Conservation (phyloP, 768 basidiomycete species). For the Pholiota microspora region DNA sequence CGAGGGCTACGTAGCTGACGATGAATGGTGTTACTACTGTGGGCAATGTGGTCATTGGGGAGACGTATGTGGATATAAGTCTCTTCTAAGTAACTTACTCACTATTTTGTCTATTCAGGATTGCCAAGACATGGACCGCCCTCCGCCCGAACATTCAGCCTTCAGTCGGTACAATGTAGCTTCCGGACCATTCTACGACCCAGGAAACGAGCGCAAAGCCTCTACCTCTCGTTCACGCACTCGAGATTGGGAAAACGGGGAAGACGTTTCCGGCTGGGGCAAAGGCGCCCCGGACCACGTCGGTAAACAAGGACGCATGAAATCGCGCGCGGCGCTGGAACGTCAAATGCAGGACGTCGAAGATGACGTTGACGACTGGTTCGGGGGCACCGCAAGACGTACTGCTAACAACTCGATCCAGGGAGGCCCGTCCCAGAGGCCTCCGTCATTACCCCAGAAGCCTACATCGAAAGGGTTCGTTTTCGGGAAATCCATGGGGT, state of each 20-base stretch:
- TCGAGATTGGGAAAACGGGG: constrained; percentile 42
- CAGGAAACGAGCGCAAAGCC: constrained; percentile 26
- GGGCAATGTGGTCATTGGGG: constrained; percentile 73
- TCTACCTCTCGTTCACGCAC: constrained; percentile 29
- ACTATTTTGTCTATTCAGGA: constrained; percentile 41
- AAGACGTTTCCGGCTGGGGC: constrained; percentile 43
- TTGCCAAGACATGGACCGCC: constrained; percentile 41
- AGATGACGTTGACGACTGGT: constrained; percentile 69
- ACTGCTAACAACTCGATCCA: constrained; percentile 11
- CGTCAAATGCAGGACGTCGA: constrained; percentile 43
- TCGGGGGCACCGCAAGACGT: constrained; percentile 36
- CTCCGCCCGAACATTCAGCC: constrained; percentile 59
- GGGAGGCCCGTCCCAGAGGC: background rate
- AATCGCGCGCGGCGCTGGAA: constrained; percentile 55
- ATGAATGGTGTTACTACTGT: constrained; percentile 84
- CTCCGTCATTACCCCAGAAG: background rate
- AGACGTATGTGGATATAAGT: constrained; percentile 52
- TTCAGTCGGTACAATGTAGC: constrained; percentile 62
- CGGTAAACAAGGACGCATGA: constrained; percentile 62
- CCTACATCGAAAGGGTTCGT: constrained; percentile 29
- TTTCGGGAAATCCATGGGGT: constrained; percentile 34
- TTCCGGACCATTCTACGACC: constrained; percentile 65
- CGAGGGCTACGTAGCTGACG: constrained; percentile 72
- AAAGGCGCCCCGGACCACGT: constrained; percentile 53
- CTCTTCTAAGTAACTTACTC: background rate